A percentile compares a stretch with the other conserved stretches of the same genome.
Conservation (phyloP, 129 eudicot genomes). For the Cynara cardunculus region DNA sequence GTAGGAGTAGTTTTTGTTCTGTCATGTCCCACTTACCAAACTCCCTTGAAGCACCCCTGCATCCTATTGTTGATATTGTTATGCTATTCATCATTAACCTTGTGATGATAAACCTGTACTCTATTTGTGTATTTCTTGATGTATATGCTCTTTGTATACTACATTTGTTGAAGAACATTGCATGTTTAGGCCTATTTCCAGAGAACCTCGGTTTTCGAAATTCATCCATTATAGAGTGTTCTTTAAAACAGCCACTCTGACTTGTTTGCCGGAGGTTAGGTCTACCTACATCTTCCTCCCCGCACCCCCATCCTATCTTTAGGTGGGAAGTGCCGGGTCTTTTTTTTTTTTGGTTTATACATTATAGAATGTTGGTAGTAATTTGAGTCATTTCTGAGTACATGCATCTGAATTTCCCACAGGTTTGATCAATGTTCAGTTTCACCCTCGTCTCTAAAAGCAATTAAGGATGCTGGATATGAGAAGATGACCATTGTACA, state of each 20-base stretch:
- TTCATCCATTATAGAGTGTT: not conserved
- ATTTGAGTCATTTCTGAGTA: conserved; percentile 18
- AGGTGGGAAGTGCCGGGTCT: not conserved
- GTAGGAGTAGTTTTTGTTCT: not conserved
- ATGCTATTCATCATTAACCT: not conserved
- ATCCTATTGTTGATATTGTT: not conserved
- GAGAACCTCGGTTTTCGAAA: not conserved
- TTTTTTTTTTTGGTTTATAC: not conserved
- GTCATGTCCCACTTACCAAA: not conserved
- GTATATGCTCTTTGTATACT: not conserved
- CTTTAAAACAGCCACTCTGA: too few species aligned
- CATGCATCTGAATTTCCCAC: conserved; percentile 5
- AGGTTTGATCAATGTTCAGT: conserved; percentile 93
- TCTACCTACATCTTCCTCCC: not conserved
- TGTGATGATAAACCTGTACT: not conserved
- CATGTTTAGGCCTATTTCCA: not conserved
- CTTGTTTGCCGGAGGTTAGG: too few species aligned
- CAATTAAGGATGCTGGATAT: conserved; percentile 87
- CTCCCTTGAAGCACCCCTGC: conserved; percentile 1
- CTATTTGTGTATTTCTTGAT: not conserved
- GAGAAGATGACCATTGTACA: conserved; percentile 97
- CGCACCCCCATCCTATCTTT: not conserved
- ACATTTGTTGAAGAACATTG: not conserved
- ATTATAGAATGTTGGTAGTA: not conserved
- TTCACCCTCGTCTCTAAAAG: conserved; percentile 76